Percentiles rank a stretch among this genome's conserved stretches.
These are phyloP conservation scores for Fonsecaea pedrosoi DNA, from an alignment of 2,329 filamentous ascomycete species.

Conservation along the genomic window DNA sequence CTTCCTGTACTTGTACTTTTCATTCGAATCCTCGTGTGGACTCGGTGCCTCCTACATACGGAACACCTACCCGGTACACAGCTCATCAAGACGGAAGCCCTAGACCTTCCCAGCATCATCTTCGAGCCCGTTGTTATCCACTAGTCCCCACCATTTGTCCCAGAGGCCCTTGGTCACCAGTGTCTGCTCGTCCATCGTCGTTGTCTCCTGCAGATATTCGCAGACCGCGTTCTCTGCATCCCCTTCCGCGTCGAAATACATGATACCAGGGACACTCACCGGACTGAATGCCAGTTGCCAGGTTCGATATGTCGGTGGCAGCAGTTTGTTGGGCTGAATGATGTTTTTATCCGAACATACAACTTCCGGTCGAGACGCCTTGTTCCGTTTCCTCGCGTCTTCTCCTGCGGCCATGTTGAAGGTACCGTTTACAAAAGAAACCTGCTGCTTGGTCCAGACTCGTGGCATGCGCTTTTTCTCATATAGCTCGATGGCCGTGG, in stretches of 20 bases:
- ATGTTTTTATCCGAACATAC: constrained; percentile 23
- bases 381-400: constrained; percentile 24
- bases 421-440: constrained; percentile 40
- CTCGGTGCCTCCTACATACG: background rate
- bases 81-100: background rate
- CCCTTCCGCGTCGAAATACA: constrained; percentile 37
- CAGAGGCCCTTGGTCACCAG: constrained; percentile 33
- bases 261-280: constrained; percentile 28
- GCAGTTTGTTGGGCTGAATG: constrained; percentile 18
- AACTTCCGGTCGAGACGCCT: constrained; percentile 26
- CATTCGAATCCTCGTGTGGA: background rate
- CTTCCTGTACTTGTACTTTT: background rate
- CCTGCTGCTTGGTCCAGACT: constrained; percentile 52
- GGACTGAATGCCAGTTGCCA: constrained; percentile 33
- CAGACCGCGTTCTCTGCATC: constrained; percentile 37
- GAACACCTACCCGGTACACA: background rate
- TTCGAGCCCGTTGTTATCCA: constrained; percentile 31
- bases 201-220: constrained; percentile 34
- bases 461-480: constrained; percentile 53
- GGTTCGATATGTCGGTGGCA: constrained; percentile 33
- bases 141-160: constrained; percentile 35
- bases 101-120: background rate
- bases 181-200: constrained; percentile 29
- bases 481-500: constrained; percentile 49
- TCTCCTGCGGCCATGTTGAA: constrained; percentile 32